phyloP scores from a whole-genome alignment of 768 basidiomycete genomes.

The Amanita muscaria region DNA sequence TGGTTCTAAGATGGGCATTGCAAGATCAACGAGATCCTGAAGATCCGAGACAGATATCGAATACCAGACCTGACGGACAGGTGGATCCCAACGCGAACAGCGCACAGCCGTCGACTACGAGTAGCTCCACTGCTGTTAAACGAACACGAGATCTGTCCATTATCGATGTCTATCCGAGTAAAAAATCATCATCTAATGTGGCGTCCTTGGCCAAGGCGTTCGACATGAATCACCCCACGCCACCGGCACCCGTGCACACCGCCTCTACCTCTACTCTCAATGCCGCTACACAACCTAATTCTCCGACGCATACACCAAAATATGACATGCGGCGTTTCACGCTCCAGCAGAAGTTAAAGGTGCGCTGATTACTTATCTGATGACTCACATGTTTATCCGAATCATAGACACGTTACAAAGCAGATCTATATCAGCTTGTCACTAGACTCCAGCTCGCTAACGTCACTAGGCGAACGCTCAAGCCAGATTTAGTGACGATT shows the following conservation, averaged over 20 bases:
- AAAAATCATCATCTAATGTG: background rate
- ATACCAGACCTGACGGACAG: background rate
- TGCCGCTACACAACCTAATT: background rate
- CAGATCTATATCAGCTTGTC: conserved; percentile 1
- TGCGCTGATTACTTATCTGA: background rate
- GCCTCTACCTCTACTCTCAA: conserved; percentile 1
- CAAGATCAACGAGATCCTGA: background rate
- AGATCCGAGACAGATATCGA: background rate
- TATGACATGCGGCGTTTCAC: background rate
- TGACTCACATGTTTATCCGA: background rate
- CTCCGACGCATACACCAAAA: background rate
- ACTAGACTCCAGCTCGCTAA: background rate
- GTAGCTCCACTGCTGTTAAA: background rate
- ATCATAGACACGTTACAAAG: conserved; percentile 4
- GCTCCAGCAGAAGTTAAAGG: background rate
- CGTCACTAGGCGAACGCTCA: conserved; percentile 4
- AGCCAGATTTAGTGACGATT: conserved; percentile 1
- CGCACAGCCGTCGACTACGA: background rate
- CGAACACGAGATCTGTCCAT: conserved; percentile 2
- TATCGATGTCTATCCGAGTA: conserved; percentile 1
- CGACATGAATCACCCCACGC: background rate
- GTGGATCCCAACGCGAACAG: background rate
- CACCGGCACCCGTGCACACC: background rate
- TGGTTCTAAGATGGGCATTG: conserved; percentile 3
- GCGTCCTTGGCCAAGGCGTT: too few species aligned